Base-by-base conservation (phyloP, 148 eudicot species). In the Silene latifolia region DNA sequence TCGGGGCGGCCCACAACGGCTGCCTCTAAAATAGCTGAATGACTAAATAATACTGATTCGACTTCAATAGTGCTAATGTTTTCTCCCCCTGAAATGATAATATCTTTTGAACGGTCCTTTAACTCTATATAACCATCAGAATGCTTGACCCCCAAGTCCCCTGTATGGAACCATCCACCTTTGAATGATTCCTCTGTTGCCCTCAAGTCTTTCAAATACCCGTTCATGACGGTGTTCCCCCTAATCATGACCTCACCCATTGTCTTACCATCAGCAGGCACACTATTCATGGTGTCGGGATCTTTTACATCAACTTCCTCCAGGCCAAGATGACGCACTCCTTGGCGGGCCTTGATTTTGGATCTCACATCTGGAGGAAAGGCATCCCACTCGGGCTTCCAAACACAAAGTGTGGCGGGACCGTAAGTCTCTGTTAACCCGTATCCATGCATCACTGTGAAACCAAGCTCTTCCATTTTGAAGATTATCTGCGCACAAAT, bases 1-100 rank as follows among this genome's bases (percentile, higher is more conserved):
- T 87, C 86, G 10, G 88, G 90, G 46, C 83, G 78, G 0, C 85
- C 90, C 21, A 87, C 89, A 51, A 87, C 87, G 12, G 87, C 86
- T 0, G 84, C 87, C 67, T 87, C 89, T 29, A 77, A 14, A 29
- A 87, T 83, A n/a, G 75, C 83, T 1, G 88, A 88, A 73, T 87
- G 81, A 72, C 15, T 72, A 20, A 80, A 85, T 47, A 87, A 10
- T n/a, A 83, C 83, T 2, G 81, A 79, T 60, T 87, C 90, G 12
- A 87, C 85, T 75, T 87, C 88, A 7, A 87, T 79, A 21, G 85
- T 83, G 73, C 90, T 87, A 15, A 87, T 68, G 57, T 87, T 87
- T 64, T 87, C 88, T 0, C 90, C 90, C 8, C 90, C 88, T 19
- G 84, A 80, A 46, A 85, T 83, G 20, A 85, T 85, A 3, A 83